Conservation (phyloP, 257 asterid genomes). For the Fraxinus excelsior region DNA sequence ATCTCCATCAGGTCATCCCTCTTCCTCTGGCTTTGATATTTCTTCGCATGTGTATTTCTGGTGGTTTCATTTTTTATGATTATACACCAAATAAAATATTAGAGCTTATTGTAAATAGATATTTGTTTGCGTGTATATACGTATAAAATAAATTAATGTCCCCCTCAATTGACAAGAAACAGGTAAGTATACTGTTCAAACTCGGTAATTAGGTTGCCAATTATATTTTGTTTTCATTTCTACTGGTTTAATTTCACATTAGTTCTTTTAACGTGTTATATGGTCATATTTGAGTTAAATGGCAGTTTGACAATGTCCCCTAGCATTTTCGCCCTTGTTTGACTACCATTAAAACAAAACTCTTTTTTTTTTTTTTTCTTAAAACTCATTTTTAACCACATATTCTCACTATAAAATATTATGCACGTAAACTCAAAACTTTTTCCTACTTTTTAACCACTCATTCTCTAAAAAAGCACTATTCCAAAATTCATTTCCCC, state of each 20-base stretch:
- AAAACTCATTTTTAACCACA: too few species aligned
- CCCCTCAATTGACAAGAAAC: conserved; percentile 9
- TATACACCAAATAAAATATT: not conserved
- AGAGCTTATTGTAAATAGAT: conserved; percentile 4
- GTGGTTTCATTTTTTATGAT: not conserved
- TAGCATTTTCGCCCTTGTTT: not conserved
- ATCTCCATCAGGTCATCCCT: conserved; percentile 83
- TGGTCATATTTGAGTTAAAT: conserved; percentile 12
- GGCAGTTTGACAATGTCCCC: conserved; percentile 12
- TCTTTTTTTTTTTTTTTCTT: too few species aligned
- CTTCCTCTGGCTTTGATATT: conserved; percentile 14
- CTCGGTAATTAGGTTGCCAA: not conserved
- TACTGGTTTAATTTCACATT: not conserved
- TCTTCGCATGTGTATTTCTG: conserved; percentile 11
- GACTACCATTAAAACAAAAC: too few species aligned
- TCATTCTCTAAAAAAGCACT: too few species aligned
- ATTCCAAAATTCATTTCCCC: too few species aligned
- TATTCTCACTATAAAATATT: too few species aligned
- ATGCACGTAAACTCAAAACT: too few species aligned
- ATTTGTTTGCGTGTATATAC: not conserved
- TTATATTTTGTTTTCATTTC: not conserved
- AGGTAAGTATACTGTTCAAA: not conserved
- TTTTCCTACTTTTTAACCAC: too few species aligned
- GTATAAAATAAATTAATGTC: conserved; percentile 6
- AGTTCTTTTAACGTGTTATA: not conserved